phyloP scores from a whole-genome alignment of 768 basidiomycete genomes.

The Ramaria sp. region DNA sequence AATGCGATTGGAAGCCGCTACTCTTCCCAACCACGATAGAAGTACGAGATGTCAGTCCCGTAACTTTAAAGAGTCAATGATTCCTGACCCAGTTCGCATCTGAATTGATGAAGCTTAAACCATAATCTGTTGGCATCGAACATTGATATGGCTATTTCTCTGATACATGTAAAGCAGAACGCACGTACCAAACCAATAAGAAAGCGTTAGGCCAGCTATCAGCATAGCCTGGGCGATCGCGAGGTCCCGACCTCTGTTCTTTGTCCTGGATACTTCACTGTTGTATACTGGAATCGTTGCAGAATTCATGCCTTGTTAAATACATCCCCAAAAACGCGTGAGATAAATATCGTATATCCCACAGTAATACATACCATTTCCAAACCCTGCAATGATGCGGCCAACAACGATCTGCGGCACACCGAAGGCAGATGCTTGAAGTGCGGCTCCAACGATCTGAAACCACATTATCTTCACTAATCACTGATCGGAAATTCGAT shows the following conservation, averaged over 20 bases:
- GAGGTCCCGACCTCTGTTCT: conserved; percentile 5
- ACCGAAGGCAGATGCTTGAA: conserved; percentile 3
- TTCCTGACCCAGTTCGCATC: conserved; percentile 2
- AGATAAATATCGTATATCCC: no score
- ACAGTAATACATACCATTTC: neutral
- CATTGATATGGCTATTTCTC: neutral
- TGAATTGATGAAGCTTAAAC: conserved; percentile 5
- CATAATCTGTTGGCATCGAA: neutral
- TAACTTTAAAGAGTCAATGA: no score
- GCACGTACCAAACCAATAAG: conserved; percentile 7
- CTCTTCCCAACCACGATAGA: no score
- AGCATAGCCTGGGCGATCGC: conserved; percentile 5
- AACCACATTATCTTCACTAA: neutral
- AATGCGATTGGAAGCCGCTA: conserved; percentile 7
- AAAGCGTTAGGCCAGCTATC: conserved; percentile 1
- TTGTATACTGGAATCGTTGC: conserved; percentile 9
- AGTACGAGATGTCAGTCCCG: no score
- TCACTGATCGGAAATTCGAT: neutral
- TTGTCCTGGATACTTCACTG: conserved; percentile 6
- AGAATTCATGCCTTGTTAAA: conserved; percentile 3
- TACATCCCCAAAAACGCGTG: neutral
- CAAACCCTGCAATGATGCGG: conserved; percentile 7
- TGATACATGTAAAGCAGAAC: neutral
- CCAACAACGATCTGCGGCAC: conserved; percentile 7
- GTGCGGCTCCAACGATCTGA: conserved; percentile 6